phyloP scores from a whole-genome alignment of 306 rosid species.

The Styphnolobium japonicum region DNA sequence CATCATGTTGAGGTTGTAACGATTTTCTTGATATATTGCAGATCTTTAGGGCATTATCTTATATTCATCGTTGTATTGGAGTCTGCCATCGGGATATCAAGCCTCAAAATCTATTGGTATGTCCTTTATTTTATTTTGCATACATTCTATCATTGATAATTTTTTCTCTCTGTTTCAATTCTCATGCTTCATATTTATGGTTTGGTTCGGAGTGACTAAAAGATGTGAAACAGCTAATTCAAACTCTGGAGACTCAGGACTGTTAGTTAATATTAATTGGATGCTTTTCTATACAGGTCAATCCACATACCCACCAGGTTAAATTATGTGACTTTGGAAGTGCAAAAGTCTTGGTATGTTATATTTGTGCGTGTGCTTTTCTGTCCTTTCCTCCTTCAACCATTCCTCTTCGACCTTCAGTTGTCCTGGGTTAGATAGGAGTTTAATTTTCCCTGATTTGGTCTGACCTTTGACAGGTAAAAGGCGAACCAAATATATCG shows the following conservation, averaged over 20 bases:
- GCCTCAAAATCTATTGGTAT: conserved; percentile 95
- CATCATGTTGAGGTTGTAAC: conserved; percentile 14
- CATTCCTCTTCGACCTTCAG: background rate
- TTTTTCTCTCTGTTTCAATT: background rate
- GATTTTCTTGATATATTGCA: conserved; percentile 35
- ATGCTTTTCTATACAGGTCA: conserved; percentile 56
- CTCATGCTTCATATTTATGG: background rate
- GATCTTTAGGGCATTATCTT: conserved; percentile 91
- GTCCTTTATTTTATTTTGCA: background rate
- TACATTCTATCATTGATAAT: background rate
- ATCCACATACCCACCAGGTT: conserved; percentile 97
- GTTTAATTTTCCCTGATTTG: background rate
- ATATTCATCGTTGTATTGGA: conserved; percentile 92
- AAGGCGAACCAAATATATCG: conserved; percentile 97
- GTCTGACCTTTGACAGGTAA: conserved; percentile 56
- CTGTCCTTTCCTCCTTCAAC: background rate
- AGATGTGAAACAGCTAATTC: background rate
- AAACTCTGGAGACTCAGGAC: background rate
- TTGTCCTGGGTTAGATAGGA: background rate
- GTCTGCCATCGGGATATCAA: conserved; percentile 97
- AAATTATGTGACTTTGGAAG: conserved; percentile 96
- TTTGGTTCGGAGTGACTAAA: conserved; percentile 9
- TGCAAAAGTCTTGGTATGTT: conserved; percentile 93
- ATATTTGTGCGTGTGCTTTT: background rate
- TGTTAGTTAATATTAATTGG: conserved; percentile 6